Evolutionary conservation across 306 rosid species (phyloP).

Genomic region (Acacia confusa): DNA sequence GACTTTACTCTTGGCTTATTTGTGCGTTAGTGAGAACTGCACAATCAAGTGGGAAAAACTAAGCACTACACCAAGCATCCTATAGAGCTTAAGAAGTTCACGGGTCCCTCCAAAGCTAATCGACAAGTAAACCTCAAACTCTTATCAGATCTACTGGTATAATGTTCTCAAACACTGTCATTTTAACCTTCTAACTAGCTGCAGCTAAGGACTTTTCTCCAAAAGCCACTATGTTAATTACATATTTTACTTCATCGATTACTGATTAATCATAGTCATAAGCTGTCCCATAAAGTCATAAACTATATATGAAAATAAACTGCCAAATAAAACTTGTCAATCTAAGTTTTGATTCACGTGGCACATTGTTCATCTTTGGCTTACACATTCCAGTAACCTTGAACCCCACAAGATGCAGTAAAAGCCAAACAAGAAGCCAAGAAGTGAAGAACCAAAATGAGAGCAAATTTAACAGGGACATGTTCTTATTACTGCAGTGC

Average conservation of each 20-base stretch:
- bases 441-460: neutral
- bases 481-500: neutral
- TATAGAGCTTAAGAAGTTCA: neutral
- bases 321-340: constrained; percentile 15
- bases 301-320: constrained; percentile 20
- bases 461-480: neutral
- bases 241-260: neutral
- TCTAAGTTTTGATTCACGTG: constrained; percentile 13
- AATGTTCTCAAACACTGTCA: neutral
- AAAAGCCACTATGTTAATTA: neutral
- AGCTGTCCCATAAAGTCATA: neutral
- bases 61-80: neutral
- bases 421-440: neutral
- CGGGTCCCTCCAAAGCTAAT: neutral
- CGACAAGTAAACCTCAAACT: neutral
- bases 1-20: neutral
- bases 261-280: neutral
- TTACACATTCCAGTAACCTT: neutral
- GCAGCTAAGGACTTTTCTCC: neutral
- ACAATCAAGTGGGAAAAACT: neutral
- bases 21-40: neutral
- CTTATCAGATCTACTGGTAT: neutral
- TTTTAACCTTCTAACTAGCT: neutral
- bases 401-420: neutral
- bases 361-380: neutral